Conservation (phyloP, 306 rosid species). For the peach (Prunus persica) region DNA sequence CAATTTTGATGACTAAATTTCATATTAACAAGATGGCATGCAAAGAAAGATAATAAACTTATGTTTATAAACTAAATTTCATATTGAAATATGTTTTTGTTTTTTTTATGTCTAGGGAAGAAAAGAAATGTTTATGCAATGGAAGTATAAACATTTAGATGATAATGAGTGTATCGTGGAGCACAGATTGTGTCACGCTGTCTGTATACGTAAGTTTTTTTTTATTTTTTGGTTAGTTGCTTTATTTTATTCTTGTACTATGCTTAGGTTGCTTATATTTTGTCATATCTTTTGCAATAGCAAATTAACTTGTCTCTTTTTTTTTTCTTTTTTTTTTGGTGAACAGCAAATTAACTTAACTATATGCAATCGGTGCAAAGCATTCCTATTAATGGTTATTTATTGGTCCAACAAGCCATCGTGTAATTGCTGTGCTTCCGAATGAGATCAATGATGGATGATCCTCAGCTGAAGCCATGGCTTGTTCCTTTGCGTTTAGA, state of each 20-base stretch:
- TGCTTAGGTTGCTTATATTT: neutral
- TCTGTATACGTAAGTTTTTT: too few species aligned
- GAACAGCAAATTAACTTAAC: neutral
- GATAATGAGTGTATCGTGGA: too few species aligned
- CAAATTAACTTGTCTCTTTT: neutral
- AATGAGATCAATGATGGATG: constrained; percentile 67
- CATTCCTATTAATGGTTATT: constrained; percentile 3
- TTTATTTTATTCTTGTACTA: neutral
- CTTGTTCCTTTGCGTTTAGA: constrained; percentile 56
- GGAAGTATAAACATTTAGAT: too few species aligned
- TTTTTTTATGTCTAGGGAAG: neutral
- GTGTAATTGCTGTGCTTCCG: constrained; percentile 82
- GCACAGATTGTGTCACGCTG: too few species aligned
- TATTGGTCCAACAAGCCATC: constrained; percentile 47
- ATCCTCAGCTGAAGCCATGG: constrained; percentile 50
- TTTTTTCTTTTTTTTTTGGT: too few species aligned
- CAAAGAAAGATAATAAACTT: neutral
- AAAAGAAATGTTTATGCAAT: too few species aligned
- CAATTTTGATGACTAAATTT: constrained; percentile 48
- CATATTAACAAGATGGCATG: neutral
- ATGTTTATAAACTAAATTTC: neutral
- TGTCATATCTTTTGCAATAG: neutral
- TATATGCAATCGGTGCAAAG: neutral
- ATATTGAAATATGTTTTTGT: neutral
- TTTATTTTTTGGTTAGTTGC: neutral